Evolutionary conservation across 129 eudicot genomes (phyloP).

Genomic region (Pulicaria dysenterica): DNA sequence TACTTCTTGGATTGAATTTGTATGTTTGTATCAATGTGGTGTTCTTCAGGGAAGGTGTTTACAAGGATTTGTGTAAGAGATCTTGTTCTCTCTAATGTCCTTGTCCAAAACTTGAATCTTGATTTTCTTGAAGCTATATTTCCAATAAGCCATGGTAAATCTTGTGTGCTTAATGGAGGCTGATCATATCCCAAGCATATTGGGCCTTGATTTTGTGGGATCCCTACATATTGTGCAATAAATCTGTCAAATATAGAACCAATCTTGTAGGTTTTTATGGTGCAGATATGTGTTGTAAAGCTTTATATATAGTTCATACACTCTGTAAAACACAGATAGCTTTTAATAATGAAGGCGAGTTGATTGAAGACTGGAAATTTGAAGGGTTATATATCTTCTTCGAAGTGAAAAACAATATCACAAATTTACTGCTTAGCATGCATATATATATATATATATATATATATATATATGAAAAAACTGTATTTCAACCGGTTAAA

Average conservation of each 20-base stretch:
- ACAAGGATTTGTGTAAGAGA: constrained; percentile 55
- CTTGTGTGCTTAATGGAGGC: constrained; percentile 49
- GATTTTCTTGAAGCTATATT: constrained; percentile 48
- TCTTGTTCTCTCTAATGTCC: constrained; percentile 57
- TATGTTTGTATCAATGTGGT: neutral
- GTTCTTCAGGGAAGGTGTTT: constrained; percentile 49
- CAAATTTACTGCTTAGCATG: too few relatives aligned
- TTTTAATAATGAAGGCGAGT: too few relatives aligned
- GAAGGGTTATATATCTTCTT: too few relatives aligned
- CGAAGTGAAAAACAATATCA: too few relatives aligned
- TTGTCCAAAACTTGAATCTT: constrained; percentile 75
- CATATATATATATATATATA: too few relatives aligned
- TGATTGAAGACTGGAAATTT: too few relatives aligned
- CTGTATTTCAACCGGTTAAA: too few relatives aligned
- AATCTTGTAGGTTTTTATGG: neutral
- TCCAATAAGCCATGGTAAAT: constrained; percentile 92
- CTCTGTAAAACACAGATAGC: too few relatives aligned
- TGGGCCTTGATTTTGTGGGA: constrained; percentile 58
- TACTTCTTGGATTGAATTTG: neutral
- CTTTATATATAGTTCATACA: neutral
- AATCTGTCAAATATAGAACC: neutral
- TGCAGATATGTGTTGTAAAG: neutral
- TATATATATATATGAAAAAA: too few relatives aligned
- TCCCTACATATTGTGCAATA: constrained; percentile 47
- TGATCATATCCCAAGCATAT: constrained; percentile 46